phyloP scores from a whole-genome alignment of 345 rosid species.

The Nephelium lappaceum region DNA sequence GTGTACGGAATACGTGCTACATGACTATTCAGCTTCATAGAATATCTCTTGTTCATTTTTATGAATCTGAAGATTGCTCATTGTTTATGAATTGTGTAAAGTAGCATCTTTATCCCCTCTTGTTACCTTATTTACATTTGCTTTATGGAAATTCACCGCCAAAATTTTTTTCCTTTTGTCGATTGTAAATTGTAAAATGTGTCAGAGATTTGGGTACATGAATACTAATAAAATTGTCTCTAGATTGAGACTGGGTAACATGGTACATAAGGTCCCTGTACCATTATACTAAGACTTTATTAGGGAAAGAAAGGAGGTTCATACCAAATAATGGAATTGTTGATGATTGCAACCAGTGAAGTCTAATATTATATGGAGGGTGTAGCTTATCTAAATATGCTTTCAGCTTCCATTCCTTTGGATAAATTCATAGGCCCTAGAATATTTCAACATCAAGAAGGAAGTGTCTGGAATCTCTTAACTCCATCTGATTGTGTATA shows the following conservation, averaged over 20 bases:
- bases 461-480: background rate
- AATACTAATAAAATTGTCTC: background rate
- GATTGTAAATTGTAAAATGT: constrained; percentile 1
- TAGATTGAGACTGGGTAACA: background rate
- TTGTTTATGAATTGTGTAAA: background rate
- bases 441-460: background rate
- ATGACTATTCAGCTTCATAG: background rate
- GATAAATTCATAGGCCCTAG: background rate
- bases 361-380: background rate
- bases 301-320: background rate
- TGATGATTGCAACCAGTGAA: background rate
- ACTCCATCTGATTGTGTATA: background rate
- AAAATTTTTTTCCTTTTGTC: background rate
- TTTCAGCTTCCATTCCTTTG: constrained; percentile 5
- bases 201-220: background rate
- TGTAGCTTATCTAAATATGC: background rate
- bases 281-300: background rate
- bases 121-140: constrained; percentile 5
- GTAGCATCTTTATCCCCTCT: background rate
- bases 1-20: background rate
- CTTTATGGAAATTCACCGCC: background rate
- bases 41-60: background rate
- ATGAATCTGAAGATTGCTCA: background rate
- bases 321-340: background rate
- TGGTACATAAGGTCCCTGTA: background rate